A percentile compares a stretch with the other conserved stretches of the same genome.
Evolutionary conservation across 805 yeast genomes (phyloP).

Genomic region (Ogataea pignaliae): DNA sequence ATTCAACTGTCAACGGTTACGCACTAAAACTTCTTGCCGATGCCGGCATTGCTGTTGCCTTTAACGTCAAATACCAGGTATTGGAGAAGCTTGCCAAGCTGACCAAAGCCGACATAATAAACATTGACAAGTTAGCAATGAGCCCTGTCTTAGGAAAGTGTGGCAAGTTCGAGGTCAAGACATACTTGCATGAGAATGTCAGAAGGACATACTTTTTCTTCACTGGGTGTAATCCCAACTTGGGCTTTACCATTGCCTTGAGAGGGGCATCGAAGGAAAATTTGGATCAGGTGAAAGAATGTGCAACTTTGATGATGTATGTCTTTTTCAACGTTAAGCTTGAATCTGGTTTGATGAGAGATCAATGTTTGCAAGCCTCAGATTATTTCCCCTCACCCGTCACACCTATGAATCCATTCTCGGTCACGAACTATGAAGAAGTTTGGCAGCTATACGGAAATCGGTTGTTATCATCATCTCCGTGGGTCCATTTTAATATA

Average conservation of each 20-base stretch:
- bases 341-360: constrained; percentile 71
- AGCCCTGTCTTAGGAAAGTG: constrained; percentile 74
- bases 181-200: constrained; percentile 50
- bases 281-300: constrained; percentile 66
- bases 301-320: constrained; percentile 75
- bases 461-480: constrained; percentile 76
- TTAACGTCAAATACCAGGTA: constrained; percentile 76
- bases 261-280: constrained; percentile 69
- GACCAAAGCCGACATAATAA: constrained; percentile 79
- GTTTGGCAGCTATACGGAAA: constrained; percentile 32
- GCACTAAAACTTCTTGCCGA: constrained; percentile 70
- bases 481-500: constrained; percentile 68
- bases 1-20: constrained; percentile 75
- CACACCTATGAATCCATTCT: constrained; percentile 14
- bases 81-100: constrained; percentile 72
- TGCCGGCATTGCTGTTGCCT: constrained; percentile 76
- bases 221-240: constrained; percentile 64
- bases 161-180: constrained; percentile 62
- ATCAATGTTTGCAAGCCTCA: constrained; percentile 55
- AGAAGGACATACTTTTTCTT: constrained; percentile 74
- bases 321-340: constrained; percentile 73
- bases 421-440: constrained; percentile 27
- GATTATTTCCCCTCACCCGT: constrained; percentile 22
- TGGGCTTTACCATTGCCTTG: constrained; percentile 84
- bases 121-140: constrained; percentile 76